Percentiles rank a stretch among this genome's conserved stretches.
phyloP scores from a whole-genome alignment of 2,329 filamentous ascomycete genomes.

The Trichophyton mentagrophytes region DNA sequence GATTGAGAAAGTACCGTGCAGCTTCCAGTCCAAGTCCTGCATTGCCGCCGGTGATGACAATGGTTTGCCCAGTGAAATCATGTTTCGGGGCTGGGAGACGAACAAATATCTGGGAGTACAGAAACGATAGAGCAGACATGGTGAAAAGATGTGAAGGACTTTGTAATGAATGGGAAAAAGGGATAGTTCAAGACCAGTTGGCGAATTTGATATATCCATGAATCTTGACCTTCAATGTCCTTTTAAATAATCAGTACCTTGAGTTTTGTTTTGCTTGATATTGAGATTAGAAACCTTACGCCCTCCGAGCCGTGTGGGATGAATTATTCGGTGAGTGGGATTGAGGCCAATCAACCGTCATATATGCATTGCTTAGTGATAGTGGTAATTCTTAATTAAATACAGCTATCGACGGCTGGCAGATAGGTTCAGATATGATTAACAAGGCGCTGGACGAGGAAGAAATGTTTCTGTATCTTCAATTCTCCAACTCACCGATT shows the following conservation, averaged over 20 bases:
- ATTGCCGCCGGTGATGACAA: slow-evolving; percentile 31
- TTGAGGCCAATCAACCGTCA: not conserved
- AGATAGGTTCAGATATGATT: not conserved
- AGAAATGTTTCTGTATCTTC: not conserved
- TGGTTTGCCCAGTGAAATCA: slow-evolving; percentile 3
- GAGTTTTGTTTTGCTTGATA: not conserved
- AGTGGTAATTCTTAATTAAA: not conserved
- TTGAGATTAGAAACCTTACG: not conserved
- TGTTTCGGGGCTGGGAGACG: not conserved
- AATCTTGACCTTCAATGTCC: not conserved
- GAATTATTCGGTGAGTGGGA: not conserved
- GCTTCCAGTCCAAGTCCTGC: slow-evolving; percentile 31
- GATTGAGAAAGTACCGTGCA: slow-evolving; percentile 24
- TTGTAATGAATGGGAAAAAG: not conserved
- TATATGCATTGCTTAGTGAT: no score
- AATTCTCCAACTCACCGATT: not conserved
- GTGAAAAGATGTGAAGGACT: not conserved
- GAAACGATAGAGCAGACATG: not conserved
- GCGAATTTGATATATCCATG: not conserved
- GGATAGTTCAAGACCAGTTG: not conserved
- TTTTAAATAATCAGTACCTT: not conserved
- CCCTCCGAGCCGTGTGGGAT: not conserved
- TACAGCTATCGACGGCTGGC: not conserved
- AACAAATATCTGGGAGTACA: not conserved
- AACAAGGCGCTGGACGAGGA: not conserved